These are phyloP conservation scores for Colletotrichum lentis DNA, from an alignment of 2,329 filamentous ascomycete genomes.

Conservation along the genomic window DNA sequence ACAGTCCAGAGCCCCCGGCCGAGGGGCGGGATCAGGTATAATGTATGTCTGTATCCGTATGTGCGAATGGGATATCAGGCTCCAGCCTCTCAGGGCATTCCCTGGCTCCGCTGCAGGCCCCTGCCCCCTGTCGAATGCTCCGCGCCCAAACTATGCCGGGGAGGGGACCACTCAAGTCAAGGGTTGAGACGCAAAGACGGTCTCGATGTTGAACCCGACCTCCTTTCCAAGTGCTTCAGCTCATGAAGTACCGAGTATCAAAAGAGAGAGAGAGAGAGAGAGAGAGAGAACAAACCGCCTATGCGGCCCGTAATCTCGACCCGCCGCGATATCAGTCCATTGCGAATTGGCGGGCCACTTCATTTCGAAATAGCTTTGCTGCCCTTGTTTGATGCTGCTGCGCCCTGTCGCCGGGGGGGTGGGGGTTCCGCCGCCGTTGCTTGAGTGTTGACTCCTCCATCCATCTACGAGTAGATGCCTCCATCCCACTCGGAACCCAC, in stretches of 20 bases:
- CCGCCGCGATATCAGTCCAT: background rate
- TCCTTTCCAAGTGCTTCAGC: background rate
- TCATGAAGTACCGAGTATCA: too few species aligned
- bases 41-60: too few species aligned
- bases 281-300: background rate
- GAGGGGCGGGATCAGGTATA: conserved; percentile 3
- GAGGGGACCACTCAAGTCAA: background rate
- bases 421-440: background rate
- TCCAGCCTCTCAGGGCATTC: conserved; percentile 23
- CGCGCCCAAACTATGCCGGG: background rate
- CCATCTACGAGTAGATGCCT: background rate
- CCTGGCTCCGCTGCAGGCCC: conserved; percentile 1
- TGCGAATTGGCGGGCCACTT: background rate
- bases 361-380: background rate
- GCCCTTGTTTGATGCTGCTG: background rate
- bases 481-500: background rate
- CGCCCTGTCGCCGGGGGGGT: background rate
- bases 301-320: background rate
- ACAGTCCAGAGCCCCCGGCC: background rate
- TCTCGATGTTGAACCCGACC: conserved; percentile 3
- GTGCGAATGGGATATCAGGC: conserved; percentile 8
- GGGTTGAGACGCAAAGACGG: conserved; percentile 33
- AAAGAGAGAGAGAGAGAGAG: too few species aligned
- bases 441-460: background rate
- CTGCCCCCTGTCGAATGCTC: background rate